Percentiles rank a stretch among this genome's conserved stretches.
phyloP scores from a whole-genome alignment of 2,329 filamentous ascomycete genomes.

The Colletotrichum echinochloae region DNA sequence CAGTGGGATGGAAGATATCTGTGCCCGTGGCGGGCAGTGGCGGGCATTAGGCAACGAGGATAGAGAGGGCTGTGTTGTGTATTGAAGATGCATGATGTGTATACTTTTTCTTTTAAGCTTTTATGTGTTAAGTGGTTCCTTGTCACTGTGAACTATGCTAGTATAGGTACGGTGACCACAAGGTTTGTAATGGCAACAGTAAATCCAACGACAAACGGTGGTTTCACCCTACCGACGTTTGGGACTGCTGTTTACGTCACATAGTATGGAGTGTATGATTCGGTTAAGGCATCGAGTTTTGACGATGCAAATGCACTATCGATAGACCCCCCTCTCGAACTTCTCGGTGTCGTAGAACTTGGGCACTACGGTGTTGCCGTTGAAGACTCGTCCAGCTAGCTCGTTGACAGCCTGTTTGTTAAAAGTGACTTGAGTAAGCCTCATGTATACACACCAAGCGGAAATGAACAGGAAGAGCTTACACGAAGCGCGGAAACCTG shows the following conservation, averaged over 20 bases:
- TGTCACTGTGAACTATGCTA: neutral
- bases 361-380: constrained; percentile 85
- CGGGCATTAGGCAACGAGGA: constrained; percentile 35
- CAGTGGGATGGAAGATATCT: constrained; percentile 17
- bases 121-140: neutral
- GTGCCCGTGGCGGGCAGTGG: constrained; percentile 8
- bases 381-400: constrained; percentile 87
- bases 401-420: constrained; percentile 85
- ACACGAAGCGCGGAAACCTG: constrained; percentile 86
- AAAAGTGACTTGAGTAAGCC: neutral
- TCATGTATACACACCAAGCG: neutral
- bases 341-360: constrained; percentile 84
- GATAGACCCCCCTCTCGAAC: constrained; percentile 78
- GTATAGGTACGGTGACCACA: too few relatives aligned
- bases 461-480: constrained; percentile 52
- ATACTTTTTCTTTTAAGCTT: constrained; percentile 25
- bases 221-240: too few relatives aligned
- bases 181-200: neutral
- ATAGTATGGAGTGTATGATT: too few relatives aligned
- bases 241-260: neutral
- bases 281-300: neutral
- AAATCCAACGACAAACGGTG: neutral
- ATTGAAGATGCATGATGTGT: constrained; percentile 39
- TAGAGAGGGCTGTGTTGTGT: constrained; percentile 34
- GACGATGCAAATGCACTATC: constrained; percentile 40